Conservation (phyloP, 2,329 filamentous ascomycete species). For the Xylariaceae sp. region DNA sequence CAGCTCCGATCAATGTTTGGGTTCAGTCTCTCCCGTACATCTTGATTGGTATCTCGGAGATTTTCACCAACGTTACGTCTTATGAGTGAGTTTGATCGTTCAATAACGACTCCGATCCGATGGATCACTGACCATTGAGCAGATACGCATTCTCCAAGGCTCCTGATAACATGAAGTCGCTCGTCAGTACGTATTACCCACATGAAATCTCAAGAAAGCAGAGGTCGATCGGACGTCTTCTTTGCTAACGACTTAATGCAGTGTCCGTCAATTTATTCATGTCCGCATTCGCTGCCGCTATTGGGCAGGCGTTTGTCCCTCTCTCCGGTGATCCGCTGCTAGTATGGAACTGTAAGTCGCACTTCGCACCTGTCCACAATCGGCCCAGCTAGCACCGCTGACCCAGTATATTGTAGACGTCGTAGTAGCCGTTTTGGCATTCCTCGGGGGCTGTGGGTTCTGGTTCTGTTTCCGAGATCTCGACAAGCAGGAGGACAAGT, state of each 20-base stretch:
- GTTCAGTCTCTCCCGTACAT: conserved; percentile 44
- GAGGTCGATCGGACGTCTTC: too few relatives aligned
- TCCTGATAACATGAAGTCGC: conserved; percentile 67
- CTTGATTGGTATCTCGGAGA: conserved; percentile 42
- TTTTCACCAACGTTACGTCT: conserved; percentile 41
- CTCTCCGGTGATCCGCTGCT: conserved; percentile 58
- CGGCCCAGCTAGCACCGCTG: not conserved
- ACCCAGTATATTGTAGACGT: not conserved
- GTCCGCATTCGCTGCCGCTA: conserved; percentile 60
- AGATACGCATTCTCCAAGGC: conserved; percentile 73
- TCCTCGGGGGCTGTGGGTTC: conserved; percentile 55
- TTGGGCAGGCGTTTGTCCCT: conserved; percentile 57
- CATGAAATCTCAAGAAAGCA: too few relatives aligned
- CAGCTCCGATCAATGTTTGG: conserved; percentile 53
- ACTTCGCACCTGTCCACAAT: conserved; percentile 58
- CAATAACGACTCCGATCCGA: too few relatives aligned
- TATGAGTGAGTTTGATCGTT: too few relatives aligned
- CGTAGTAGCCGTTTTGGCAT: conserved; percentile 33
- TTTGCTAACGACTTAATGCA: too few relatives aligned
- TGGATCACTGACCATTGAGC: too few relatives aligned
- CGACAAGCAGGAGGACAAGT: conserved; percentile 57
- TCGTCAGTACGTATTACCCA: conserved; percentile 29
- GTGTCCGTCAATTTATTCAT: conserved; percentile 62
- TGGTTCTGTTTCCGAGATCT: conserved; percentile 59
- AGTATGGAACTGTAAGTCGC: conserved; percentile 56